Percentiles rank a stretch among this genome's conserved stretches.
Evolutionary conservation across 768 basidiomycete genomes (phyloP).

Genomic region (Suillus sp.): DNA sequence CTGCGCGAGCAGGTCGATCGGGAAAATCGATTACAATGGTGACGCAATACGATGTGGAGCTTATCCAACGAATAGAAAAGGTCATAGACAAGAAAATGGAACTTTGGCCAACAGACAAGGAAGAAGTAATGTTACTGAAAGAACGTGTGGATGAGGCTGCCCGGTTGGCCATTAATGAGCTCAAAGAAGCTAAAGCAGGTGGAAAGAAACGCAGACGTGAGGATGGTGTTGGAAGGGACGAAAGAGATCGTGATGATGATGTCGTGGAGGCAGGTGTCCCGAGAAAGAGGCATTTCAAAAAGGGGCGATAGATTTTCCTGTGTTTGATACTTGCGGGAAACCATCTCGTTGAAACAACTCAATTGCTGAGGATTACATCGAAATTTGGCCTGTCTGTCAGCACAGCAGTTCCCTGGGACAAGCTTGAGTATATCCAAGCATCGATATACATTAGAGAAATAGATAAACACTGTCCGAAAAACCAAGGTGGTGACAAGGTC

Average conservation of each 20-base stretch:
- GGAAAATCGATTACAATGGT: constrained; percentile 98
- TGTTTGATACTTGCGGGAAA: background rate
- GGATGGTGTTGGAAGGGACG: constrained; percentile 59
- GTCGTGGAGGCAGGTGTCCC: constrained; percentile 90
- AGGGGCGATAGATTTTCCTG: constrained; percentile 36
- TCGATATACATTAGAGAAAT: background rate
- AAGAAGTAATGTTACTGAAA: constrained; percentile 83
- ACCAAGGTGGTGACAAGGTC: background rate
- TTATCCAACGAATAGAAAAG: constrained; percentile 91
- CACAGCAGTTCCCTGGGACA: background rate
- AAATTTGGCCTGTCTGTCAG: background rate
- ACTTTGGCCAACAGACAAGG: constrained; percentile 81
- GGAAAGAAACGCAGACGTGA: constrained; percentile 54
- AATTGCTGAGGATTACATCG: background rate
- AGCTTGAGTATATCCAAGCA: background rate
- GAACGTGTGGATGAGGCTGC: constrained; percentile 91
- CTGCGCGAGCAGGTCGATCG: constrained; percentile 95
- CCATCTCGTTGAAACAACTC: background rate
- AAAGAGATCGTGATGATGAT: constrained; percentile 92
- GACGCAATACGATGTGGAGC: constrained; percentile 97
- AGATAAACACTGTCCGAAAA: background rate
- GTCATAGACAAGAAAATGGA: constrained; percentile 94
- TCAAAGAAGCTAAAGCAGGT: constrained; percentile 67
- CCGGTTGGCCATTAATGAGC: constrained; percentile 72
- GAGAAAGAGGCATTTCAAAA: constrained; percentile 54